phyloP scores from a whole-genome alignment of 495 filamentous ascomycete genomes.

The Neurospora sp. region DNA sequence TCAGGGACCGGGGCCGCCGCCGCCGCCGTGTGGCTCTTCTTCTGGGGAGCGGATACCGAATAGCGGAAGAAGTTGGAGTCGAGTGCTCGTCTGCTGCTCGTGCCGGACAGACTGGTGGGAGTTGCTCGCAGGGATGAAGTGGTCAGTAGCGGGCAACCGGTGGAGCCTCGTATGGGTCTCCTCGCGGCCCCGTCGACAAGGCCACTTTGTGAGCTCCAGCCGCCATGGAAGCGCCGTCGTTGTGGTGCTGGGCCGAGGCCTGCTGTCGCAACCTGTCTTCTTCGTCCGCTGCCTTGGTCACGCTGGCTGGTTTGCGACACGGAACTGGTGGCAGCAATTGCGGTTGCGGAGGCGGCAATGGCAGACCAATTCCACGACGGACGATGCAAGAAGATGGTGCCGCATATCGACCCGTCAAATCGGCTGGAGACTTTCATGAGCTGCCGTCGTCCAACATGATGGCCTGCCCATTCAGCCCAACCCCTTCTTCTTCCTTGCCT shows the following conservation, averaged over 20 bases:
- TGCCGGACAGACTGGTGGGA: neutral
- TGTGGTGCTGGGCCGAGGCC: neutral
- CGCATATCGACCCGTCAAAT: slow-evolving; percentile 44
- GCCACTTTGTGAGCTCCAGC: neutral
- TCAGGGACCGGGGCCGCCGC: slow-evolving; percentile 2
- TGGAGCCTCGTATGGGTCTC: neutral
- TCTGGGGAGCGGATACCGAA: slow-evolving; percentile 3
- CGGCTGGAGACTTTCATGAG: slow-evolving; percentile 44
- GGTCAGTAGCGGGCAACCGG: slow-evolving; percentile 5
- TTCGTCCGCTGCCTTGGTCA: neutral
- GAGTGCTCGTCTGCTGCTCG: neutral
- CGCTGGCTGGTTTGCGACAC: neutral
- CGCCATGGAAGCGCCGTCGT: neutral
- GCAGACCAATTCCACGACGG: slow-evolving; percentile 24
- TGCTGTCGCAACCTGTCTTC: neutral
- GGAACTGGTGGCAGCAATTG: neutral
- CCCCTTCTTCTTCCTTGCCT: slow-evolving; percentile 8
- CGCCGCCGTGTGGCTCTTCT: slow-evolving; percentile 10
- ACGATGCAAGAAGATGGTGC: slow-evolving; percentile 34
- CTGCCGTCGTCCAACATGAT: slow-evolving; percentile 36
- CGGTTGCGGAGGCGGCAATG: slow-evolving; percentile 1
- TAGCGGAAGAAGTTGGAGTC: slow-evolving; percentile 10
- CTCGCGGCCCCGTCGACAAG: neutral
- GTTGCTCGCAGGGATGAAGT: slow-evolving; percentile 3
- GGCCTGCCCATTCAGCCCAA: slow-evolving; percentile 31